Evolutionary conservation across 768 basidiomycete species (phyloP), one percentile per base, ranked within the genome.

Genomic region (Austroboletus festivus): DNA sequence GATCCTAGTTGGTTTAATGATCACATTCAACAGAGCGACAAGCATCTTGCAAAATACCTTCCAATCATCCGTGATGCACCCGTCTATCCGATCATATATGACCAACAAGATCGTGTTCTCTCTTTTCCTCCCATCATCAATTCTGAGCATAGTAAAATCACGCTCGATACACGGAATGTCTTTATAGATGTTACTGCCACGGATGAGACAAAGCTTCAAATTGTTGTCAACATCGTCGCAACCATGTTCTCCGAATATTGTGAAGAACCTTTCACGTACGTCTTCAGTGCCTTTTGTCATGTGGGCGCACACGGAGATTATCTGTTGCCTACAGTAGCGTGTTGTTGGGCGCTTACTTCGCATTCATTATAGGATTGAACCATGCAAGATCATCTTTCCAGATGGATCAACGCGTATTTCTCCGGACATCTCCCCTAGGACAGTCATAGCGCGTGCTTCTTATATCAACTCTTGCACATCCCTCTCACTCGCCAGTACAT

Each of bases 211-310:
- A 99, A 99, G 71, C 82, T 99, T 51, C 84, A 86, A 55, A 94
- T 98, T 42, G 96, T 98, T 44, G 81, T 93, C 41, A 96, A 94
- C 67, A 94, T 98, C 52, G 82, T 99, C 12, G 75, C 87, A 2
- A 86, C 90, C n/a, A 95, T 98, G 94, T 99, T 99, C 71, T 86
- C 95, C 2, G 94, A 98, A 69, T 96, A 99, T 64, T 93, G 90
- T 65, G 80, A 81, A 52, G 82, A 90, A 35, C 90, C 93, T 4
- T 97, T 85, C 80, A 85, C 89, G 94, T 98, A 68, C 55, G 91
- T 58, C 24, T 19, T 26, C 3, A 0, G 21, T 38, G 19, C 31
- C 19, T 35, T 47, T 19, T 18, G 6, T 28, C 45, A 24, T 30
- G 15, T 38, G 43, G 34, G 12, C n/a, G n/a, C n/a, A n/a, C n/a